A percentile compares a stretch with the other conserved stretches of the same genome.
phyloP scores from a whole-genome alignment of 768 basidiomycete genomes.

The Auricularia sp. region DNA sequence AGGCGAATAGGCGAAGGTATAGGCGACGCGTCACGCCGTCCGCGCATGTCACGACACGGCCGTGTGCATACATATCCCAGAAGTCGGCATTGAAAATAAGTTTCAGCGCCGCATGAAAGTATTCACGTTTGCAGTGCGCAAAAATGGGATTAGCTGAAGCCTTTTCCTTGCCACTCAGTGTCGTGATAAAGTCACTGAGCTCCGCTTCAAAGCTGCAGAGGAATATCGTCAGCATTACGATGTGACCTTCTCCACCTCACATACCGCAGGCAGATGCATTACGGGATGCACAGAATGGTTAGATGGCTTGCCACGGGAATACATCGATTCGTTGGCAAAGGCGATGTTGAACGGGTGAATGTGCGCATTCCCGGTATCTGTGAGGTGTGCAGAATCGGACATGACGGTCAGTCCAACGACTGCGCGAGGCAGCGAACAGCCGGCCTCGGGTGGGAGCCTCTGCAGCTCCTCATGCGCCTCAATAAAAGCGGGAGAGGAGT shows the following conservation, averaged over 20 bases:
- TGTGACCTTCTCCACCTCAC: too few relatives aligned
- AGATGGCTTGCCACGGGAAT: conserved; percentile 2
- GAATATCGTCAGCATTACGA: too few relatives aligned
- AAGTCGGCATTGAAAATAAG: conserved; percentile 13
- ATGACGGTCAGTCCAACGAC: background rate
- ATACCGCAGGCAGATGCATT: too few relatives aligned
- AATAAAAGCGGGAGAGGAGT: background rate
- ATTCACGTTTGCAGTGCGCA: conserved; percentile 14
- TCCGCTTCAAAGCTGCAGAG: conserved; percentile 2
- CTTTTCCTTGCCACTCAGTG: background rate
- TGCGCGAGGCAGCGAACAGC: background rate
- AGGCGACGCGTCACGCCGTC: conserved; percentile 15
- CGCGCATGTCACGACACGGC: conserved; percentile 12
- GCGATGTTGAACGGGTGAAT: conserved; percentile 7
- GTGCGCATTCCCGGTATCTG: background rate
- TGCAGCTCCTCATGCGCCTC: background rate
- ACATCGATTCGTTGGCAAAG: conserved; percentile 9
- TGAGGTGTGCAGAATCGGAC: background rate
- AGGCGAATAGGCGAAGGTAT: conserved; percentile 16
- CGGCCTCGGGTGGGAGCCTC: background rate
- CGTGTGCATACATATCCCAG: conserved; percentile 15
- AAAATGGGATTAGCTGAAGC: conserved; percentile 1
- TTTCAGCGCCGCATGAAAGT: conserved; percentile 14
- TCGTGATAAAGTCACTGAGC: conserved; percentile 8
- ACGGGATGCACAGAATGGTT: conserved; percentile 12